Evolutionary conservation across 768 basidiomycete genomes (phyloP), one percentile per base, ranked within the genome.

Genomic region (Rhodotorula paludigena): DNA sequence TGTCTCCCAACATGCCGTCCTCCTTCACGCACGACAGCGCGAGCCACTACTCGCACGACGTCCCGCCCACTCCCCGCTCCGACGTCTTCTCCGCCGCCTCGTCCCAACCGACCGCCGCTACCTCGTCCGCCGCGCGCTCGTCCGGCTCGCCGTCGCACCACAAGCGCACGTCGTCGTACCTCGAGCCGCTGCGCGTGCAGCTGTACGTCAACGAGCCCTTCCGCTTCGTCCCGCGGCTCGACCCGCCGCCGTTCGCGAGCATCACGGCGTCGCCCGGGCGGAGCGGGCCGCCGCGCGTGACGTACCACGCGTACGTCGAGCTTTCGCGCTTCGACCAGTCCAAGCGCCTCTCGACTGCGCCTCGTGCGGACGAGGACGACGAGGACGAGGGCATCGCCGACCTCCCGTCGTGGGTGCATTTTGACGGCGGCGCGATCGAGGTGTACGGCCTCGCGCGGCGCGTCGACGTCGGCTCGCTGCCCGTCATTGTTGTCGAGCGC

Each of bases 331-430:
- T 53, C 39, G 62, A 47, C 53, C 48, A 60, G 6, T 57, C 52
- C 48, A 32, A 59, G 14, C 12, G n/a, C n/a, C n/a, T n/a, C n/a
- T n/a, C n/a, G n/a, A n/a, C n/a, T n/a, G n/a, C n/a, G n/a, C 12
- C 47, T 48, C 47, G 53, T 60, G 9, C 57, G 23, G 41, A 36
- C 25, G 57, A 55, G 28, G 71, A 66, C 33, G 60, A 65, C 20
- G 28, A 23, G 18, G 55, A 61, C 5, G 41, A 41, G 44, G 68
- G 56, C 15, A 44, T 63, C 38, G 32, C 32, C 1, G 48, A 62
- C 4, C 41, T 76, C 18, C 75, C 75, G 1, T 42, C 54, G 0
- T 76, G 69, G 69, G 56, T 76, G 23, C 66, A 63, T 36, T 76
- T 76, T 57, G 68, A 64, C 57, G 23, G 42, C 36, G 45, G 35